Evolutionary conservation across 768 basidiomycete genomes (phyloP).

Genomic region (Antrodiella citrinella): DNA sequence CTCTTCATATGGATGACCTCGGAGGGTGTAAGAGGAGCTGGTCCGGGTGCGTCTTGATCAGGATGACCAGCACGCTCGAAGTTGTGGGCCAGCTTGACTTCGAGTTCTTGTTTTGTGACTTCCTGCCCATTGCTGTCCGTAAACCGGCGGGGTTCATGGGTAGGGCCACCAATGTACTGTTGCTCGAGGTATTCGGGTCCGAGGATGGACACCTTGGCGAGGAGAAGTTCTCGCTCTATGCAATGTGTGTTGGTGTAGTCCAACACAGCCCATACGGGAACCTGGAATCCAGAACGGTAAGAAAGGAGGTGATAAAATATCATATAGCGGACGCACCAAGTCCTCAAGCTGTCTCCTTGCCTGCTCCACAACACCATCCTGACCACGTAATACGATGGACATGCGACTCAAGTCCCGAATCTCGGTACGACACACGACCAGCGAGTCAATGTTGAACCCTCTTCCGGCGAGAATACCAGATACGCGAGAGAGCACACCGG

Average conservation of each 20-base stretch:
- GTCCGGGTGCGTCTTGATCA: slow-evolving; percentile 23
- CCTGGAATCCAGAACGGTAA: slow-evolving; percentile 37
- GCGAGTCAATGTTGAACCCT: slow-evolving; percentile 97
- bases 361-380: slow-evolving; percentile 97
- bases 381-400: slow-evolving; percentile 95
- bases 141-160: slow-evolving; percentile 59
- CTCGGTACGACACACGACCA: slow-evolving; percentile 97
- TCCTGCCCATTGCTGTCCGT: slow-evolving; percentile 13
- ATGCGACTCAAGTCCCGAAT: slow-evolving; percentile 95
- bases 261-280: slow-evolving; percentile 98
- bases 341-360: slow-evolving; percentile 94
- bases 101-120: slow-evolving; percentile 56
- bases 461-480: slow-evolving; percentile 95
- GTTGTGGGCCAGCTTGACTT: slow-evolving; percentile 64
- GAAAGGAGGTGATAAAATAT: background rate
- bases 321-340: slow-evolving; percentile 49
- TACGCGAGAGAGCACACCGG: slow-evolving; percentile 96
- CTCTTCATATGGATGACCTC: slow-evolving; percentile 88
- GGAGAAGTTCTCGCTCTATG: slow-evolving; percentile 88
- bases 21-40: slow-evolving; percentile 41
- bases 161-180: slow-evolving; percentile 79
- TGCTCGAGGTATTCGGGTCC: slow-evolving; percentile 96
- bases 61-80: slow-evolving; percentile 58
- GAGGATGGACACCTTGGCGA: slow-evolving; percentile 94
- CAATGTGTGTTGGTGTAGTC: slow-evolving; percentile 92